A percentile compares a stretch with the other conserved stretches of the same genome.
Evolutionary conservation across 176 grass and related monocot genomes (phyloP).

Genomic region (Musa schizocarpa): DNA sequence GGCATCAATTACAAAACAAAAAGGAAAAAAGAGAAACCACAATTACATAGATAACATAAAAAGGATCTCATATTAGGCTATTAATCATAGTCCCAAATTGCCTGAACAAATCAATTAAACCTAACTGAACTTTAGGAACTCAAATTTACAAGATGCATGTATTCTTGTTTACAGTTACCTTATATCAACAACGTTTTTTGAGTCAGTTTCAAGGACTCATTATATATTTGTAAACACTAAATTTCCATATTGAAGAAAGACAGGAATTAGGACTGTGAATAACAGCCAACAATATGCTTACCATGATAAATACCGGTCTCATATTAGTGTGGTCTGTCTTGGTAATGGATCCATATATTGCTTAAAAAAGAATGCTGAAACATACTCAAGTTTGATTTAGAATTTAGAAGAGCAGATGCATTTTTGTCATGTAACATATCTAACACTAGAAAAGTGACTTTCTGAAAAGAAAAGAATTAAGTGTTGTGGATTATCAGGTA

Average conservation of each 20-base stretch:
- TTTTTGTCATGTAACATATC: not conserved
- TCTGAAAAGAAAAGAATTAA: too few relatives aligned
- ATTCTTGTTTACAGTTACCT: constrained; percentile 31
- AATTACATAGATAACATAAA: not conserved
- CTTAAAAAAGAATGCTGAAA: constrained; percentile 72
- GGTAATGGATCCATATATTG: constrained; percentile 60
- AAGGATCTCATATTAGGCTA: not conserved
- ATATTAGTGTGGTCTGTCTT: constrained; percentile 60
- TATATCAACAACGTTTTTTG: constrained; percentile 82
- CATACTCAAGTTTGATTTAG: not conserved
- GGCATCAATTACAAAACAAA: constrained; percentile 64
- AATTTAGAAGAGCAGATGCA: not conserved
- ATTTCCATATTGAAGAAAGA: constrained; percentile 24
- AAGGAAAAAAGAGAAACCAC: constrained; percentile 5
- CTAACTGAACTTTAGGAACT: not conserved
- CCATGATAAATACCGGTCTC: constrained; percentile 79
- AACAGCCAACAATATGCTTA: not conserved
- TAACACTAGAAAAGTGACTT: not conserved
- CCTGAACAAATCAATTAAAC: not conserved
- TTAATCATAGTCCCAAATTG: too few relatives aligned
- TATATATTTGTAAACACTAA: constrained; percentile 81
- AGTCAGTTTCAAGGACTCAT: constrained; percentile 68
- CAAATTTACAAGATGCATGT: not conserved
- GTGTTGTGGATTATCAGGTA: too few relatives aligned
- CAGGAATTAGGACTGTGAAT: not conserved